phyloP scores from a whole-genome alignment of 345 rosid species.

The Acer saccharum region DNA sequence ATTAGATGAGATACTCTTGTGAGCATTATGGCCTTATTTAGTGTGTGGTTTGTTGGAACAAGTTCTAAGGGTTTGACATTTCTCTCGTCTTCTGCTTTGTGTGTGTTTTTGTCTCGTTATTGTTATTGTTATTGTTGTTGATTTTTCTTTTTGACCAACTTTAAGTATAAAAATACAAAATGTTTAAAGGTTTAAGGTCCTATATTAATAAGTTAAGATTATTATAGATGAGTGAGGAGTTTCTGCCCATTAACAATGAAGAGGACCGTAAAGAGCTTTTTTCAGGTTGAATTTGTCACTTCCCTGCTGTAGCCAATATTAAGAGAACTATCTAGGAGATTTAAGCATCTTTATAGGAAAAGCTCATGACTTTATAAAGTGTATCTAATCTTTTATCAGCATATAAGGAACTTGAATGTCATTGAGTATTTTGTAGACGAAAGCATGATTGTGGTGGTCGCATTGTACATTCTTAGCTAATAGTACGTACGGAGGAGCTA shows the following conservation, averaged over 20 bases:
- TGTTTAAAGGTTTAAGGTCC: not conserved
- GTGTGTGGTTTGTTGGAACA: not conserved
- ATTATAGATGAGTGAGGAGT: too few species aligned
- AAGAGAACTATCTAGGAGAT: too few species aligned
- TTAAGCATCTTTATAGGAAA: too few species aligned
- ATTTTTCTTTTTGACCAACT: not conserved
- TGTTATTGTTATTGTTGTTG: constrained; percentile 47
- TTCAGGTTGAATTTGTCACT: too few species aligned
- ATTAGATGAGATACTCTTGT: not conserved
- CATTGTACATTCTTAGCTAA: not conserved
- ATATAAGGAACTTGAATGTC: too few species aligned
- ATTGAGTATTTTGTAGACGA: not conserved
- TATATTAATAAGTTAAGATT: not conserved
- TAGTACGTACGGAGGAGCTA: not conserved
- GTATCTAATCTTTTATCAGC: too few species aligned
- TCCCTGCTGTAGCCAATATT: too few species aligned
- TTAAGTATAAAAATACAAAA: too few species aligned
- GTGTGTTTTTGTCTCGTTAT: not conserved
- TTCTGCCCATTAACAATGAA: too few species aligned
- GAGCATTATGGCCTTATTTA: not conserved
- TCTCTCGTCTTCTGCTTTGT: not conserved
- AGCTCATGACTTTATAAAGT: too few species aligned
- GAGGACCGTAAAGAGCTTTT: too few species aligned
- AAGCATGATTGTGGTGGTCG: not conserved
- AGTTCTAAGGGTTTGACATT: not conserved